Conservation (phyloP, 805 yeast species). For the Lipomyces lipofer region DNA sequence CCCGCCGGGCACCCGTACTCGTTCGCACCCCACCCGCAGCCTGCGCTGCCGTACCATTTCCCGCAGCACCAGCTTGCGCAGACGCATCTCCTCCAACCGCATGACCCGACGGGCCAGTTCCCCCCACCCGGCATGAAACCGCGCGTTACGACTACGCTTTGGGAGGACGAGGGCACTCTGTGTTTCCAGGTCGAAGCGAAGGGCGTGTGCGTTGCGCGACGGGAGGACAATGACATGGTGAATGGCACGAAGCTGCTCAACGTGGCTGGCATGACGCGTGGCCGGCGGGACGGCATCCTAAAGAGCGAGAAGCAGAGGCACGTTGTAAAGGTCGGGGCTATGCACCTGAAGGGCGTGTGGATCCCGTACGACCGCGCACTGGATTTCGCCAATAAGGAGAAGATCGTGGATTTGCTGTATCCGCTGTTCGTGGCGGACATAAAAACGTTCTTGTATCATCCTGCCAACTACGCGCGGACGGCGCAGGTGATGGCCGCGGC, state of each 20-base stretch:
- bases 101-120: conserved; percentile 36
- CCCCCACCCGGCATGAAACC: conserved; percentile 43
- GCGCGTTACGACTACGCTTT: conserved; percentile 74
- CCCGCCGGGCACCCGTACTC: conserved; percentile 17
- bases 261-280: conserved; percentile 85
- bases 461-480: conserved; percentile 39
- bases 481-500: conserved; percentile 41
- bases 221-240: conserved; percentile 86
- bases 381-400: conserved; percentile 77
- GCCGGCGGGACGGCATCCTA: conserved; percentile 83
- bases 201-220: conserved; percentile 74
- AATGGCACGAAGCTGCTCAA: conserved; percentile 82
- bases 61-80: conserved; percentile 32
- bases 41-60: conserved; percentile 35
- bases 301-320: conserved; percentile 75
- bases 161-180: conserved; percentile 85
- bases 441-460: conserved; percentile 44
- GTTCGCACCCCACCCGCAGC: conserved; percentile 28
- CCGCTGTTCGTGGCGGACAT: conserved; percentile 77
- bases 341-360: conserved; percentile 91
- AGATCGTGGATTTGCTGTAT: conserved; percentile 65
- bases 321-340: conserved; percentile 82
- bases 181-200: conserved; percentile 85
- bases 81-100: conserved; percentile 14
- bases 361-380: conserved; percentile 82